phyloP scores from a whole-genome alignment of 352 stramenopile species.

The Phytopythium chamaehyphon region DNA sequence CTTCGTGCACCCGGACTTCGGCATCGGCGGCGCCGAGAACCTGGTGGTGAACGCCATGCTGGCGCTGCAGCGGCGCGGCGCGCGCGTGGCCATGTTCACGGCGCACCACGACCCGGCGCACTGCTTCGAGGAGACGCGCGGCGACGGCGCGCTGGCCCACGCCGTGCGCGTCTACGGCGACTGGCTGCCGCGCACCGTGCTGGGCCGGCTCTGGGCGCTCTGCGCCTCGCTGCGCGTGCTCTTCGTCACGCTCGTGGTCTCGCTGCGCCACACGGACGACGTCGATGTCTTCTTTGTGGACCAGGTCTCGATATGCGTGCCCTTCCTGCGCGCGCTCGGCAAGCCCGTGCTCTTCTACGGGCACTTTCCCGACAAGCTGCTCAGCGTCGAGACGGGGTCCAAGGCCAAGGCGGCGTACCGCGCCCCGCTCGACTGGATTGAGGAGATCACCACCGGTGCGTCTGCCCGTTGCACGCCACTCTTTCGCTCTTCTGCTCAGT shows the following conservation, averaged over 20 bases:
- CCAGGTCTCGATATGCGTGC: conserved; percentile 77
- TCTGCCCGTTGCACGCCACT: conserved; percentile 14
- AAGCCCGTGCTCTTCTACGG: conserved; percentile 97
- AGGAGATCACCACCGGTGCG: conserved; percentile 92
- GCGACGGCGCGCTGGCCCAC: conserved; percentile 64
- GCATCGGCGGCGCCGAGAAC: conserved; percentile 96
- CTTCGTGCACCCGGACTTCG: conserved; percentile 98
- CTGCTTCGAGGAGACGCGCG: conserved; percentile 94
- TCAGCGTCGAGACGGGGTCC: conserved; percentile 65
- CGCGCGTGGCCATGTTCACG: conserved; percentile 93
- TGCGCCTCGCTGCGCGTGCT: conserved; percentile 93
- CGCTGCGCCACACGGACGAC: conserved; percentile 30
- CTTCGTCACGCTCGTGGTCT: conserved; percentile 84
- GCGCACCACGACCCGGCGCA: conserved; percentile 93
- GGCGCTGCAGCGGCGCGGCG: conserved; percentile 77
- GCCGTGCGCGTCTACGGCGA: conserved; percentile 89
- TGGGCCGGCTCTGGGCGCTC: conserved; percentile 88
- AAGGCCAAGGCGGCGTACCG: conserved; percentile 89
- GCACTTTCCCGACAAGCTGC: conserved; percentile 98
- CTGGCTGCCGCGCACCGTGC: conserved; percentile 91
- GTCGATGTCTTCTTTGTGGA: conserved; percentile 80
- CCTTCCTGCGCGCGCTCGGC: conserved; percentile 62
- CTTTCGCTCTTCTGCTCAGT: conserved; percentile 32
- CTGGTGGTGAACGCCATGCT: conserved; percentile 91
- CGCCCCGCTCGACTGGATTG: conserved; percentile 88